phyloP scores from a whole-genome alignment of 2,329 filamentous ascomycete genomes.

The Cryphonectria japonica region DNA sequence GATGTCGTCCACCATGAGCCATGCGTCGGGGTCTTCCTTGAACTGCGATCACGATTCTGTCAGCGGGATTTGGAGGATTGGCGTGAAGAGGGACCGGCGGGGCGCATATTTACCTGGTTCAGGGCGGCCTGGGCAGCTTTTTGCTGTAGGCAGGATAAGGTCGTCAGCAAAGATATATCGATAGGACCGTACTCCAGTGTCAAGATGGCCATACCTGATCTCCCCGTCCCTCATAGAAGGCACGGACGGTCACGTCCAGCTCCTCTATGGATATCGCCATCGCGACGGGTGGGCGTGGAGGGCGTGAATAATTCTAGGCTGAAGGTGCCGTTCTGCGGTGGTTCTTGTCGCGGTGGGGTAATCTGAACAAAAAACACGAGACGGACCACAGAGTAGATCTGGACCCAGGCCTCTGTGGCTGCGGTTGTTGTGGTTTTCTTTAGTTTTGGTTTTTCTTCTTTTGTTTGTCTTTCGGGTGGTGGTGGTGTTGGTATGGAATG shows the following conservation, averaged over 20 bases:
- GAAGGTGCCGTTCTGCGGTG: conserved; percentile 12
- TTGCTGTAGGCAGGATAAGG: conserved; percentile 66
- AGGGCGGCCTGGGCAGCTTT: conserved; percentile 91
- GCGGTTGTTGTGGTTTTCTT: neutral
- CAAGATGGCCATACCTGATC: conserved; percentile 70
- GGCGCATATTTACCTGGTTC: conserved; percentile 72
- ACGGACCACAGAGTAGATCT: conserved; percentile 8
- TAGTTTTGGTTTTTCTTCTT: neutral
- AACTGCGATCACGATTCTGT: conserved; percentile 63
- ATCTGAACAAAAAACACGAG: conserved; percentile 8
- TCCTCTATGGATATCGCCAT: conserved; percentile 83
- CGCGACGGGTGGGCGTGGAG: conserved; percentile 31
- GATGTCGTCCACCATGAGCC: conserved; percentile 97
- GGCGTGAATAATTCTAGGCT: conserved; percentile 21
- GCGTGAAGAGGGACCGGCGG: conserved; percentile 28
- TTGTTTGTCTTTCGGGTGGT: neutral
- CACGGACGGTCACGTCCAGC: conserved; percentile 93
- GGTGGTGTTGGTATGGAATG: conserved; percentile 14
- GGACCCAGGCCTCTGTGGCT: conserved; percentile 5
- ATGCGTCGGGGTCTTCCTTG: conserved; percentile 98
- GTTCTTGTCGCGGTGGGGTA: conserved; percentile 16
- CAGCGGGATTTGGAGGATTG: conserved; percentile 32
- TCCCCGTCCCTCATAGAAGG: conserved; percentile 96
- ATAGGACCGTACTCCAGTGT: conserved; percentile 24
- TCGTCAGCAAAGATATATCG: conserved; percentile 41